A percentile compares a stretch with the other conserved stretches of the same genome.
phyloP scores from a whole-genome alignment of 1,284 basidiomycete genomes.

The Singerocomus rubriflavus region DNA sequence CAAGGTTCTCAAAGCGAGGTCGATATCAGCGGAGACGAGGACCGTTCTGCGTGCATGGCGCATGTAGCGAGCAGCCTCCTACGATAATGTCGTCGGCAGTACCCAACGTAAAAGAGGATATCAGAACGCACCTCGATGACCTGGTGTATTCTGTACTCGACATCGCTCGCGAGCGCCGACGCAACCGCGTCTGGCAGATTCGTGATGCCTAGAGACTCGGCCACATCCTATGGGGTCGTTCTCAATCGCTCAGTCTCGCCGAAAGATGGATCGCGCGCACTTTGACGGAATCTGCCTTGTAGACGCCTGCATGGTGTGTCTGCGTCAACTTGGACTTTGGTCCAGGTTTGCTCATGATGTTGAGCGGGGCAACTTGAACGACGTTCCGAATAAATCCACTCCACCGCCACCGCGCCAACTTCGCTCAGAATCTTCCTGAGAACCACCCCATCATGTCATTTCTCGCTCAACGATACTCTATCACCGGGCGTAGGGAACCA shows the following conservation, averaged over 20 bases:
- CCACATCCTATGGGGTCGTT: conserved; percentile 69
- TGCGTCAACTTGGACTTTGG: conserved; percentile 42
- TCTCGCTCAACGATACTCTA: too few relatives aligned
- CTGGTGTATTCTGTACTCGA: conserved; percentile 95
- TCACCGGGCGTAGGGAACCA: too few relatives aligned
- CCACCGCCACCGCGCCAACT: too few relatives aligned
- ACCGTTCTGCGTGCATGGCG: conserved; percentile 87
- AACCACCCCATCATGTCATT: too few relatives aligned
- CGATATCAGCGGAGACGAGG: conserved; percentile 87
- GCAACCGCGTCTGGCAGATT: conserved; percentile 80
- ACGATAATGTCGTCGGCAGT: conserved; percentile 4
- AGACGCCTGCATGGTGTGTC: conserved; percentile 55
- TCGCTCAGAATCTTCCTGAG: too few relatives aligned
- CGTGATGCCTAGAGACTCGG: conserved; percentile 84
- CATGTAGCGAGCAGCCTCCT: conserved; percentile 98
- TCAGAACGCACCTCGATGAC: conserved; percentile 70
- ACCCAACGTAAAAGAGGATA: neutral
- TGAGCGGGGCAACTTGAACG: neutral
- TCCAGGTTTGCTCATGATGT: conserved; percentile 46
- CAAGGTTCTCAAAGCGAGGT: conserved; percentile 88
- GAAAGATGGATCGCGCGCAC: conserved; percentile 34
- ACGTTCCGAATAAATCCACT: too few relatives aligned
- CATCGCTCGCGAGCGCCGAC: conserved; percentile 87
- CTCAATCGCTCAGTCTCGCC: conserved; percentile 19
- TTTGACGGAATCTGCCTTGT: conserved; percentile 64